Base-by-base conservation (phyloP, 768 basidiomycete species). In the Psilocybe cyanescens region DNA sequence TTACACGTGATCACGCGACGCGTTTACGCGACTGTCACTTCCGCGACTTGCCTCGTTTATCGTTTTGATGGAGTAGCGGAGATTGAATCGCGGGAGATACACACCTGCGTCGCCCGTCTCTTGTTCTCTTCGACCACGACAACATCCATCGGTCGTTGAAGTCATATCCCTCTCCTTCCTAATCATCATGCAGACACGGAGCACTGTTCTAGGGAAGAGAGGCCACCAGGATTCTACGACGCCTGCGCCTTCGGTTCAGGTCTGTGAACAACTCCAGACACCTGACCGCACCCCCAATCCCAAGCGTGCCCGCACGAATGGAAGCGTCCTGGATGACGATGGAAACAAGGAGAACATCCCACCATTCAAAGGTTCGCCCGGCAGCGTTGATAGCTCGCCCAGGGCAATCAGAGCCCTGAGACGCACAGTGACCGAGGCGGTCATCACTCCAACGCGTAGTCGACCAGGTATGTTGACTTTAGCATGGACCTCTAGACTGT, bases 271-370 rank as follows among this genome's bases (percentile, higher is more conserved):
- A 71, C 79, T 83, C 31, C 81, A 78, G 63, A 87, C 88, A 0
- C 88, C 89, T 5, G 86, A 89, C 63, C 75, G 79, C 31, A 86
- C 85, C 7, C 89, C 90, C 17, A 84, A 82, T 66, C 78, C 83
- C 37, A 92, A 92, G 75, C 88, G 90, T 57, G 75, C 81, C 47
- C 83, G 85, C 55, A 84, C 81, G 16, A 79, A 82, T 14, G 69
- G 71, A 14, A 73, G 72, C 4, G 62, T 71, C 33, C 56, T 81
- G 17, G 87, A 88, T 62, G 84, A 81, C 45, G 84, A 86, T 54
- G 77, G 79, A 24, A 92, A 92, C 73, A 92, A 92, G 77, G 90
- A 92, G 72, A 92, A 92, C 66, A 80, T 91, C 16, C 88, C 90
- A n/a, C 90, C 90, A 1, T 80, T 83, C 64, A 74, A 72, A 49